Percentiles rank a stretch among this genome's conserved stretches.
Evolutionary conservation across 2,329 filamentous ascomycete genomes (phyloP).

Genomic region (Trichothecium roseum): DNA sequence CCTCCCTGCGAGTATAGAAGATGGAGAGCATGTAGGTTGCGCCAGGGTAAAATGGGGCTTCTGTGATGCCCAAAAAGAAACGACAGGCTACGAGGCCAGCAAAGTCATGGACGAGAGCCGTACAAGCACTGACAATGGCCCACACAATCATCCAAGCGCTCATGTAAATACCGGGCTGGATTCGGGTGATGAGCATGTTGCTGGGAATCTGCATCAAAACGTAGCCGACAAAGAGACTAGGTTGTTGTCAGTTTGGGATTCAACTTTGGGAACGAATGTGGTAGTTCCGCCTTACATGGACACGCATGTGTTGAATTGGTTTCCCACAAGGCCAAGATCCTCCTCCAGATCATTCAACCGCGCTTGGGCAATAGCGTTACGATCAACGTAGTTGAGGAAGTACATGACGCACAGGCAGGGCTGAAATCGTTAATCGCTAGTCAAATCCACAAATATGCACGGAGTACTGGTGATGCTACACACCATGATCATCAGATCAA

Average conservation of each 20-base stretch:
- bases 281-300: constrained; percentile 17
- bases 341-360: constrained; percentile 34
- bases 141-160: constrained; percentile 29
- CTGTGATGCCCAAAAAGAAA: constrained; percentile 28
- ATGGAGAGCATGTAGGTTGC: constrained; percentile 23
- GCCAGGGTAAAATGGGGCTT: constrained; percentile 29
- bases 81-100: constrained; percentile 21
- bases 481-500: constrained; percentile 31
- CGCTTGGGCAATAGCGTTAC: constrained; percentile 35
- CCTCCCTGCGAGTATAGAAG: constrained; percentile 32
- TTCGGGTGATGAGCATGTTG: constrained; percentile 31
- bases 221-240: constrained; percentile 29
- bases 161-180: constrained; percentile 31
- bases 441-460: background rate
- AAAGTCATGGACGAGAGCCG: constrained; percentile 23
- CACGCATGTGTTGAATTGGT: constrained; percentile 39
- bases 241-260: background rate
- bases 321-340: constrained; percentile 42
- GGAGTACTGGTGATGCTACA: constrained; percentile 4
- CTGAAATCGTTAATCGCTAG: constrained; percentile 4
- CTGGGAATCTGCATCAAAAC: constrained; percentile 29
- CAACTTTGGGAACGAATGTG: background rate
- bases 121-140: constrained; percentile 26
- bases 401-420: constrained; percentile 29
- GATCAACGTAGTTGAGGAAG: constrained; percentile 32